These are phyloP conservation scores for Plasmopara halstedii DNA, from an alignment of 352 stramenopile genomes.

Conservation along the genomic window DNA sequence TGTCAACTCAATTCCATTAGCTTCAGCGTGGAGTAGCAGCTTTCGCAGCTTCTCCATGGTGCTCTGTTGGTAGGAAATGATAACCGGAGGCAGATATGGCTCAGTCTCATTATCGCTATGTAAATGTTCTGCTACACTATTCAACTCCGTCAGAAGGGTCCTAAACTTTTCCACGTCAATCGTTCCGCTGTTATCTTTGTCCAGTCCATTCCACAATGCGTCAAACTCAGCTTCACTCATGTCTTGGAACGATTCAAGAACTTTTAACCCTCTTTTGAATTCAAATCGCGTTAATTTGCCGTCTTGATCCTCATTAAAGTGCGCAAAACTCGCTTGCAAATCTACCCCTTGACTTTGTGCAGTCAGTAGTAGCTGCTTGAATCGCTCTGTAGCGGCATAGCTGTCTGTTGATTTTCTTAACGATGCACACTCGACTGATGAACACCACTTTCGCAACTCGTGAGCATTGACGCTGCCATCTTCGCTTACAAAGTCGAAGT, in stretches of 20 bases:
- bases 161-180: conserved; percentile 58
- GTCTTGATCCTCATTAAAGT: conserved; percentile 65
- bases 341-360: conserved; percentile 39
- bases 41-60: conserved; percentile 20
- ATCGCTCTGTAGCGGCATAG: conserved; percentile 5
- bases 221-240: conserved; percentile 33
- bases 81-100: not conserved
- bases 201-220: conserved; percentile 35
- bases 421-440: conserved; percentile 2
- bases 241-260: conserved; percentile 42
- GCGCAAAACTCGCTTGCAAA: conserved; percentile 37
- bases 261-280: conserved; percentile 37
- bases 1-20: conserved; percentile 27
- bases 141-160: conserved; percentile 20
- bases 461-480: conserved; percentile 17
- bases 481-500: conserved; percentile 22
- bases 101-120: too few relatives aligned
- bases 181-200: conserved; percentile 42
- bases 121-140: not conserved
- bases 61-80: not conserved
- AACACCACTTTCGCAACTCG: conserved; percentile 24
- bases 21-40: conserved; percentile 23
- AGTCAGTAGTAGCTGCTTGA: conserved; percentile 21
- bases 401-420: not conserved
- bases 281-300: conserved; percentile 49